These are phyloP conservation scores for Fraxinus americana DNA, from an alignment of 257 asterid species.

Conservation along the genomic window DNA sequence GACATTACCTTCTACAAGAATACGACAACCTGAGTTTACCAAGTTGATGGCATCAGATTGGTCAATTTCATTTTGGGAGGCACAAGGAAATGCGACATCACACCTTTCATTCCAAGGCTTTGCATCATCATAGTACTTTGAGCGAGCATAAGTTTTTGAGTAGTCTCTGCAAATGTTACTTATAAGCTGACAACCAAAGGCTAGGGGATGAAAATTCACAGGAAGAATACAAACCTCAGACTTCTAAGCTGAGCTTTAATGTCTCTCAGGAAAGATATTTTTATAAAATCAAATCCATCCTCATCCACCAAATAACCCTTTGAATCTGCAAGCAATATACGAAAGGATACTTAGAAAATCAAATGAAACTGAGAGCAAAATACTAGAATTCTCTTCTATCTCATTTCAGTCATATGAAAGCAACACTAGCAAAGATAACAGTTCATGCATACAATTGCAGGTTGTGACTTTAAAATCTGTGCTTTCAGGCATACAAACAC, in stretches of 20 bases:
- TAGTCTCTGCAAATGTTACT: conserved; percentile 71
- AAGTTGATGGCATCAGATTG: conserved; percentile 87
- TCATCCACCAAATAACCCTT: conserved; percentile 97
- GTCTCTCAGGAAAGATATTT: conserved; percentile 84
- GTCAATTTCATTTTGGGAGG: conserved; percentile 90
- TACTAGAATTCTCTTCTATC: not conserved
- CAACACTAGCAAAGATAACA: not conserved
- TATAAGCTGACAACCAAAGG: conserved; percentile 33
- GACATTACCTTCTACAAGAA: conserved; percentile 83
- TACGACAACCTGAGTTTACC: conserved; percentile 85
- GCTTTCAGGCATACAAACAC: not conserved
- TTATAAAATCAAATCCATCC: conserved; percentile 94
- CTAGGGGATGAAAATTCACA: not conserved
- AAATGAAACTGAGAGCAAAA: not conserved
- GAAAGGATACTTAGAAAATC: conserved; percentile 22
- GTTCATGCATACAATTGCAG: not conserved
- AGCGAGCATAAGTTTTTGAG: conserved; percentile 94
- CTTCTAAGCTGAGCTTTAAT: conserved; percentile 91
- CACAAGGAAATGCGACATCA: conserved; percentile 96
- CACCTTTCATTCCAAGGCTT: conserved; percentile 98
- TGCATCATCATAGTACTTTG: conserved; percentile 86
- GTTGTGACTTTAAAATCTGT: not conserved
- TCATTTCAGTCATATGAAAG: conserved; percentile 7
- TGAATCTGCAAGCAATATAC: conserved; percentile 61
- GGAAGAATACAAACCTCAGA: conserved; percentile 61